Evolutionary conservation across 495 filamentous ascomycete genomes (phyloP).

Genomic region (Tuber magnatum): DNA sequence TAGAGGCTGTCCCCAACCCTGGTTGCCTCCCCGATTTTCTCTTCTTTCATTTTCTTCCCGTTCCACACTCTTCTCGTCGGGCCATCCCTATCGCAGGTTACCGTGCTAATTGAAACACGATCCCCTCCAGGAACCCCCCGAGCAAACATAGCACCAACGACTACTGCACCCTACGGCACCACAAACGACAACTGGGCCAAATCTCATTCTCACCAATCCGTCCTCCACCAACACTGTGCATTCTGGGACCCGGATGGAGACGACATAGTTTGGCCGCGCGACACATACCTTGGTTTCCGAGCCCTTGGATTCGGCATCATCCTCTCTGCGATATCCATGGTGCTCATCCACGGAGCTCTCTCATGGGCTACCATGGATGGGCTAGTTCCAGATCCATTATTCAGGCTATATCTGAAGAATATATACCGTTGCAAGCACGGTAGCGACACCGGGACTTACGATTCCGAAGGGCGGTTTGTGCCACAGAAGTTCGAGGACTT

Average conservation of each 20-base stretch:
- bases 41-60: not conserved
- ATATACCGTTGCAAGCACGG: slow-evolving; percentile 57
- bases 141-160: slow-evolving; percentile 42
- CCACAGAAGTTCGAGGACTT: slow-evolving; percentile 54
- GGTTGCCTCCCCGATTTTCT: slow-evolving; percentile 2
- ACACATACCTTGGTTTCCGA: slow-evolving; percentile 52
- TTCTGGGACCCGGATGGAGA: slow-evolving; percentile 52
- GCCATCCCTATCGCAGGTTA: too few species aligned
- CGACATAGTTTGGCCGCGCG: slow-evolving; percentile 49
- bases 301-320: slow-evolving; percentile 49
- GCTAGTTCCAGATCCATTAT: slow-evolving; percentile 48
- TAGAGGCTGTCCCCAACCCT: slow-evolving; percentile 16
- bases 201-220: slow-evolving; percentile 27
- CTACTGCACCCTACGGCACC: slow-evolving; percentile 41
- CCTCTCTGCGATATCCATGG: slow-evolving; percentile 38
- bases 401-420: slow-evolving; percentile 47
- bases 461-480: slow-evolving; percentile 51
- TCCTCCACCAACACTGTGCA: slow-evolving; percentile 49
- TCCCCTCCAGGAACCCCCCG: slow-evolving; percentile 39
- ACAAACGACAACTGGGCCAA: slow-evolving; percentile 26
- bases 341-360: slow-evolving; percentile 49
- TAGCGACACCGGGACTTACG: slow-evolving; percentile 50
- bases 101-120: not conserved
- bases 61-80: too few species aligned
- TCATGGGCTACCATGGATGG: slow-evolving; percentile 49